These are phyloP conservation scores for Candida wancherniae DNA, from an alignment of 805 yeast genomes.

Conservation along the genomic window DNA sequence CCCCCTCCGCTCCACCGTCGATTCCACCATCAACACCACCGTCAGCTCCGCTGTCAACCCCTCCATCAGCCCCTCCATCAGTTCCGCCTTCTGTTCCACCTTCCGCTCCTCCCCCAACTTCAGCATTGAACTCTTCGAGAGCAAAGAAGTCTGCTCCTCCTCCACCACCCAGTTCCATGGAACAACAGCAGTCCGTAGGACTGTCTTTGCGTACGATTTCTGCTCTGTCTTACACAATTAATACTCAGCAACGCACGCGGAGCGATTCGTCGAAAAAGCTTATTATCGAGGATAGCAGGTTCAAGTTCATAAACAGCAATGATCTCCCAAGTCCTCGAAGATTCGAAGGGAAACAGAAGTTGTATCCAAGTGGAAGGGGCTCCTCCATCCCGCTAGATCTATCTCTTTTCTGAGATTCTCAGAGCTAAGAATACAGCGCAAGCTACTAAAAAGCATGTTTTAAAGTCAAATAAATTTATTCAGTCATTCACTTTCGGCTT, in stretches of 20 bases:
- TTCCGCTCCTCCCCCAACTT: conserved; percentile 1
- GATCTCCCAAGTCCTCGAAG: conserved; percentile 86
- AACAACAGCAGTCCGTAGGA: conserved; percentile 44
- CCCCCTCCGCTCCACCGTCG: conserved; percentile 6
- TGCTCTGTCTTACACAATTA: conserved; percentile 61
- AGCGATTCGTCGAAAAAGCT: conserved; percentile 23
- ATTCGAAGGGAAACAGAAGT: conserved; percentile 60
- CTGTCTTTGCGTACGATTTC: conserved; percentile 55
- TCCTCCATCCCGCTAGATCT: conserved; percentile 82
- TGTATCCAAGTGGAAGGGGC: conserved; percentile 95
- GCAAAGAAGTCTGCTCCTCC: conserved; percentile 27
- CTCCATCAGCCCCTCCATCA: conserved; percentile 17
- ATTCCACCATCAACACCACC: conserved; percentile 7
- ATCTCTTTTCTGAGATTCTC: conserved; percentile 14
- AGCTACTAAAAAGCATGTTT: no score
- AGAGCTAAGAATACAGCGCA: background rate
- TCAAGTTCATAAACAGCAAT: conserved; percentile 58
- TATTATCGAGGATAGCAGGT: conserved; percentile 64
- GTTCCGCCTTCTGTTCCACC: conserved; percentile 13
- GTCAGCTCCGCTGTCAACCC: conserved; percentile 15
- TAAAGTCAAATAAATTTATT: background rate
- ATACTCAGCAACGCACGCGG: conserved; percentile 26
- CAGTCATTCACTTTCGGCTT: conserved; percentile 5
- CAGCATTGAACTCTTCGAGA: no score
- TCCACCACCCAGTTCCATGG: conserved; percentile 25